phyloP scores from a whole-genome alignment of 73 alveolate genomes.

The Effrenium voratum region DNA sequence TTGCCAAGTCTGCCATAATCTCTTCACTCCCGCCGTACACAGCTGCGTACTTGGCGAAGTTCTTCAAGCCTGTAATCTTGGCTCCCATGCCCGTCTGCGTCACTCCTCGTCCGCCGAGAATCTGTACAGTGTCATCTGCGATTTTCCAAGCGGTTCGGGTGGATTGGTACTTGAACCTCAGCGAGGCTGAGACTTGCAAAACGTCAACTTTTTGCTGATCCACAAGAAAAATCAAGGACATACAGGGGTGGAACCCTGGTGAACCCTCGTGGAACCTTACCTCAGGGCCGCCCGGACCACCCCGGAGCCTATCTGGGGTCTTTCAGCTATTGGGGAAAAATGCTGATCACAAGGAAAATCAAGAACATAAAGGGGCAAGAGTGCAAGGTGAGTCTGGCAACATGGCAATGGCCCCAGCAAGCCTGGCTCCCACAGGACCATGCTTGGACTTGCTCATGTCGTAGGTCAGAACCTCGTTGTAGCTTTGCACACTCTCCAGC shows the following conservation, averaged over 20 bases:
- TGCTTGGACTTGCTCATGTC: constrained; percentile 15
- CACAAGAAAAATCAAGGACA: no score
- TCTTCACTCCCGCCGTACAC: constrained; percentile 66
- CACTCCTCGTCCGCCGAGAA: constrained; percentile 68
- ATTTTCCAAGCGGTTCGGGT: constrained; percentile 29
- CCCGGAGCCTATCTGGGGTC: no score
- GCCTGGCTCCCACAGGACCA: constrained; percentile 31
- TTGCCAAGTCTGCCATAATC: constrained; percentile 88
- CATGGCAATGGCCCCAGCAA: constrained; percentile 57
- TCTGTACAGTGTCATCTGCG: constrained; percentile 57
- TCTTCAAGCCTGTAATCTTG: not conserved
- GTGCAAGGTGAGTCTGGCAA: not conserved
- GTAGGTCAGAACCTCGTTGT: constrained; percentile 31
- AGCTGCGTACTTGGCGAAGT: constrained; percentile 8
- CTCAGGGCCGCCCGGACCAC: no score
- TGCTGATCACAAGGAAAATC: no score
- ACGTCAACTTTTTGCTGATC: no score
- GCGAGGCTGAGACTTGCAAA: no score
- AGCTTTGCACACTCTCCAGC: constrained; percentile 37
- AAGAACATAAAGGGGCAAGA: no score
- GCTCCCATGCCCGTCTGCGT: constrained; percentile 81
- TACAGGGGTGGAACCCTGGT: no score
- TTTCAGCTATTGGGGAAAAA: no score
- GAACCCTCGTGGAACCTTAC: no score
- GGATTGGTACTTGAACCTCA: constrained; percentile 27